Base-by-base conservation (phyloP, 1,139 yeast species). In the Kodamaea ohmeri region DNA sequence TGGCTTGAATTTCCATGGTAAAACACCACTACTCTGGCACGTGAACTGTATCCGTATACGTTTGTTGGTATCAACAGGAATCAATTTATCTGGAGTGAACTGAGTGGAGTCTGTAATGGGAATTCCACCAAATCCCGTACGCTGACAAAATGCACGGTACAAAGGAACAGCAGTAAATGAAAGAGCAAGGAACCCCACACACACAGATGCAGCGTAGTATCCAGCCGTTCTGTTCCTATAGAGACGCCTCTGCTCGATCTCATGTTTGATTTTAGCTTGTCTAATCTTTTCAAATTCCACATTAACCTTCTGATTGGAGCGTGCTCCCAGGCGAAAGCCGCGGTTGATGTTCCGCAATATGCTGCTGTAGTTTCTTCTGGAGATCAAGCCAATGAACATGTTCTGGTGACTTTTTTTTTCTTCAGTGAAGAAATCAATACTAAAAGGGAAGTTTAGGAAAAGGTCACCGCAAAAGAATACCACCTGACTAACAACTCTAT, bases 1-100 rank as follows among this genome's bases (percentile, higher is more conserved):
- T 7, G 99, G 98, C 15, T 83, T 79, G 63, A 94, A 92, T 50
- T 80, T 84, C 99, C 99, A 94, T 4, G 98, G 98, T 49, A 94
- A 71, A 32, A 87, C 76, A 12, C 92, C 87, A 1, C 96, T 86
- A 1, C 94, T 88, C 58, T 89, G 97, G 34, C 96, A 87, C 7
- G 96, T 87, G 56, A 94, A 94, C 14, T 84, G 78, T 9, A 94
- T 77, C 44, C 87, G 69, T 42, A 94, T 83, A 51, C 95, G 76
- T 53, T 83, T 80, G 44, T 84, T 84, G 14, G 92, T 83, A 44
- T 89, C 92, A 11, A 94, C 94, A 0, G 99, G 96, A 16, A 86
- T 67, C 58, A 94, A 67, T 54, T 84, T 84, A 53, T 92, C 98
- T 7, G 90, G 80, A 0, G 97, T 86, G 60, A 92, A 87, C 51